Percentiles rank a stretch among this genome's conserved stretches.
These are phyloP conservation scores for Coemansia sp. DNA, from an alignment of 192 early-diverging fungal genomes.

Conservation along the genomic window DNA sequence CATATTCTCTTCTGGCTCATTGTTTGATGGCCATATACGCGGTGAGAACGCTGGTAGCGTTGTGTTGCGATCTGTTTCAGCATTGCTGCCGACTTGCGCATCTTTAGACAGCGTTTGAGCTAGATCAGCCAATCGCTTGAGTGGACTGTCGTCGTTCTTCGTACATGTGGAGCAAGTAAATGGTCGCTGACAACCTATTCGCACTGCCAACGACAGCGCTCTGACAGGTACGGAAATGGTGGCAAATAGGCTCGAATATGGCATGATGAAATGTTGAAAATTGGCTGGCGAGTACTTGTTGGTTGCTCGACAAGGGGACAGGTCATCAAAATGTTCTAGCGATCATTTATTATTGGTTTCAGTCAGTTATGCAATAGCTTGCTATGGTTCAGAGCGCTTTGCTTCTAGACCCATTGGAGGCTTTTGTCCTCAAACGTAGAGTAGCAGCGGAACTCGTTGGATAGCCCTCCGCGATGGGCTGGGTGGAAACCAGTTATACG, in stretches of 20 bases:
- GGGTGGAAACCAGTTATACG: constrained; percentile 65
- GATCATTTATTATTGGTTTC: background rate
- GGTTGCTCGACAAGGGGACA: background rate
- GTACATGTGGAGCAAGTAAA: background rate
- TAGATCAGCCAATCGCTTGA: background rate
- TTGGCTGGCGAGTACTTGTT: background rate
- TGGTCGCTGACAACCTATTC: background rate
- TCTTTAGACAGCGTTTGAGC: constrained; percentile 1
- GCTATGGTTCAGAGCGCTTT: background rate
- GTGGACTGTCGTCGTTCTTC: background rate
- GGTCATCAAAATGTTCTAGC: background rate
- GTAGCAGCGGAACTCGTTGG: constrained; percentile 80
- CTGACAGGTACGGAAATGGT: background rate
- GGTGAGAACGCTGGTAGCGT: background rate
- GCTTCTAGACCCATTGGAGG: constrained; percentile 34
- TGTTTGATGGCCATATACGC: background rate
- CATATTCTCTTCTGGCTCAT: background rate
- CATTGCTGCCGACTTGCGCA: background rate
- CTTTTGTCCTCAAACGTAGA: constrained; percentile 55
- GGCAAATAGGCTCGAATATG: background rate
- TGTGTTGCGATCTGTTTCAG: background rate
- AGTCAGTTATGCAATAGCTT: background rate
- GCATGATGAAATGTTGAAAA: background rate
- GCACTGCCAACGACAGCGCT: background rate
- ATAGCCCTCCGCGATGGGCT: constrained; percentile 66